Conservation (phyloP, 164 flowering plant genomes). For the Saururus chinensis region DNA sequence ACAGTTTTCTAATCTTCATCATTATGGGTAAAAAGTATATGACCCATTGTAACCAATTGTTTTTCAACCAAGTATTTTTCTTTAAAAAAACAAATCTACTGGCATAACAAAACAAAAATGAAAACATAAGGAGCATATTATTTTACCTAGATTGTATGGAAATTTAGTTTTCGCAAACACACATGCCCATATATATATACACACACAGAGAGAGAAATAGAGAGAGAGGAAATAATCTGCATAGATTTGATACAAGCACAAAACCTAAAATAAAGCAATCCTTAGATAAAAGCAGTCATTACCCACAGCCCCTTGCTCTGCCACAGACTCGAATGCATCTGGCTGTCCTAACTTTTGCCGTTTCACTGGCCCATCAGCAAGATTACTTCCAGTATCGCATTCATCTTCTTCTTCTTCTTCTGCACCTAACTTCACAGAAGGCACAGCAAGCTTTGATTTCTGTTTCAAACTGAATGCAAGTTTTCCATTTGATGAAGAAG, state of each 20-base stretch:
- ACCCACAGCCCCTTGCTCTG: constrained; percentile 65
- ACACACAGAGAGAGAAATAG: too few relatives aligned
- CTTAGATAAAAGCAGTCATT: constrained; percentile 37
- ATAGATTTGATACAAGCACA: neutral
- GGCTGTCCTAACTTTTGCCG: constrained; percentile 48
- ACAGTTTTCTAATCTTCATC: too few relatives aligned
- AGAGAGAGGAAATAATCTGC: too few relatives aligned
- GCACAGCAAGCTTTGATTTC: constrained; percentile 74
- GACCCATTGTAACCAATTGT: too few relatives aligned
- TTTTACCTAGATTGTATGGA: too few relatives aligned
- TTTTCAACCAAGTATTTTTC: too few relatives aligned
- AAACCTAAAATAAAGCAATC: constrained; percentile 9
- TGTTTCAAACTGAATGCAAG: constrained; percentile 98
- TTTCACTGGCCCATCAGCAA: constrained; percentile 41
- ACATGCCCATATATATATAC: too few relatives aligned
- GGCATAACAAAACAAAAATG: too few relatives aligned
- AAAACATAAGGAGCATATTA: too few relatives aligned
- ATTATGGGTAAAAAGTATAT: too few relatives aligned
- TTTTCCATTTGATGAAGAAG: constrained; percentile 53
- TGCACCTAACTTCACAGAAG: constrained; percentile 63
- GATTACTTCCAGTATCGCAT: constrained; percentile 22
- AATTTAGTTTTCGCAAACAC: too few relatives aligned
- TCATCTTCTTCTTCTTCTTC: constrained; percentile 90
- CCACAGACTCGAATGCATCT: constrained; percentile 26
- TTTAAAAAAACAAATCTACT: too few relatives aligned